Evolutionary conservation across 2,329 filamentous ascomycete species (phyloP).

Genomic region (Aspergillus sojae): DNA sequence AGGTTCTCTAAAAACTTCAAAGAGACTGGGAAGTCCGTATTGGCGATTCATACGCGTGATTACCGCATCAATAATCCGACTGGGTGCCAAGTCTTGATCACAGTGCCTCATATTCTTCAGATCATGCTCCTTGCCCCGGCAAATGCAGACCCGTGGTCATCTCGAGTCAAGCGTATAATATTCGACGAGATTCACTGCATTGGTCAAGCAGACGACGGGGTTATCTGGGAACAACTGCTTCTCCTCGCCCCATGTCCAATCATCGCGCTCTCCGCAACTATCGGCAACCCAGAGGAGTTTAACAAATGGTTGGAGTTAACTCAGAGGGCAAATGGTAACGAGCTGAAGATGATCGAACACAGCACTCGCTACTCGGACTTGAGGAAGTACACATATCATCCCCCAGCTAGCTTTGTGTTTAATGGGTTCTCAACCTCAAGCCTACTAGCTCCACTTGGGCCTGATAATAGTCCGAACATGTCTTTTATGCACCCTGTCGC

Average conservation of each 20-base stretch:
- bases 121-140: constrained; percentile 71
- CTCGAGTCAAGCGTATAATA: constrained; percentile 72
- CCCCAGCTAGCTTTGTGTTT: constrained; percentile 55
- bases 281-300: constrained; percentile 74
- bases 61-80: constrained; percentile 73
- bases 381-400: constrained; percentile 70
- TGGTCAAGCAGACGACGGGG: constrained; percentile 72
- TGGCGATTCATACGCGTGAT: constrained; percentile 77
- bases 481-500: constrained; percentile 68
- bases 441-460: constrained; percentile 40
- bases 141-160: constrained; percentile 69
- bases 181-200: constrained; percentile 85
- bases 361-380: constrained; percentile 73
- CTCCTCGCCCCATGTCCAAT: constrained; percentile 75
- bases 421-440: constrained; percentile 48
- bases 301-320: constrained; percentile 67
- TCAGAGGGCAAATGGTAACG: constrained; percentile 64
- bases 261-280: constrained; percentile 76
- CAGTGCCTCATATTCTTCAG: constrained; percentile 65
- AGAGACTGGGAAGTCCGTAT: constrained; percentile 67
- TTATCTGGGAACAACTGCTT: constrained; percentile 78
- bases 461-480: constrained; percentile 56
- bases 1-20: constrained; percentile 53
- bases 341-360: constrained; percentile 70
- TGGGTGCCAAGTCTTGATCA: constrained; percentile 67